These are phyloP conservation scores for Epichloe scottii DNA, from an alignment of 2,329 filamentous ascomycete species.

Conservation along the genomic window DNA sequence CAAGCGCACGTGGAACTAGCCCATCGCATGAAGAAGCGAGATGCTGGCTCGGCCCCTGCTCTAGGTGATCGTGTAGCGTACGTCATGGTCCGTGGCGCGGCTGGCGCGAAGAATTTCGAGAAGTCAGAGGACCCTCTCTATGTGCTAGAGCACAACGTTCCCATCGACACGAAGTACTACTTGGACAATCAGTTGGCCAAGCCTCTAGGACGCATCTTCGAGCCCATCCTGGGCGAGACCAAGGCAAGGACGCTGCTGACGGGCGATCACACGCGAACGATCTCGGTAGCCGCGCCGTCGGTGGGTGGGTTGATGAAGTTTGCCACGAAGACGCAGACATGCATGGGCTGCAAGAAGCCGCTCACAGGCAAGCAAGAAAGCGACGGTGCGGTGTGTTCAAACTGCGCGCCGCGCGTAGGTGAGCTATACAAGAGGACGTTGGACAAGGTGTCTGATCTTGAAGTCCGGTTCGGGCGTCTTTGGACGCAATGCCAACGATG, in stretches of 20 bases:
- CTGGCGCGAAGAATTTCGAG: constrained; percentile 89
- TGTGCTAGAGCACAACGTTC: constrained; percentile 93
- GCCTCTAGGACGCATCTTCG: constrained; percentile 88
- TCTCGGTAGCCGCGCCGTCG: constrained; percentile 81
- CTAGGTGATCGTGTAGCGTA: constrained; percentile 95
- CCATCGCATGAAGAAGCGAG: constrained; percentile 58
- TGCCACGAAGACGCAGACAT: constrained; percentile 92
- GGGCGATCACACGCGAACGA: constrained; percentile 88
- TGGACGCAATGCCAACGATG: constrained; percentile 4
- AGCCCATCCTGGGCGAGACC: constrained; percentile 90
- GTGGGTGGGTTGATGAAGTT: constrained; percentile 97
- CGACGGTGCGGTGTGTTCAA: constrained; percentile 73
- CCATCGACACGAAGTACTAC: constrained; percentile 97
- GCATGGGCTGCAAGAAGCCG: constrained; percentile 98
- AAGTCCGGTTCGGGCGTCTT: constrained; percentile 64
- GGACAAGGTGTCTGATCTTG: constrained; percentile 77
- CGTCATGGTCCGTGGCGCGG: constrained; percentile 87
- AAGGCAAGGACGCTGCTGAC: constrained; percentile 77
- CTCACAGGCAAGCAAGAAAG: constrained; percentile 67
- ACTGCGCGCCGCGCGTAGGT: constrained; percentile 74
- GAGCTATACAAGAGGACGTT: constrained; percentile 91
- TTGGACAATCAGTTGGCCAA: constrained; percentile 97
- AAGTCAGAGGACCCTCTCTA: constrained; percentile 95
- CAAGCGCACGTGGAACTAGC: constrained; percentile 2
- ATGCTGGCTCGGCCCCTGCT: constrained; percentile 82